Base-by-base conservation (phyloP, 495 filamentous ascomycete genomes). In the Mytilinidion resinicola region DNA sequence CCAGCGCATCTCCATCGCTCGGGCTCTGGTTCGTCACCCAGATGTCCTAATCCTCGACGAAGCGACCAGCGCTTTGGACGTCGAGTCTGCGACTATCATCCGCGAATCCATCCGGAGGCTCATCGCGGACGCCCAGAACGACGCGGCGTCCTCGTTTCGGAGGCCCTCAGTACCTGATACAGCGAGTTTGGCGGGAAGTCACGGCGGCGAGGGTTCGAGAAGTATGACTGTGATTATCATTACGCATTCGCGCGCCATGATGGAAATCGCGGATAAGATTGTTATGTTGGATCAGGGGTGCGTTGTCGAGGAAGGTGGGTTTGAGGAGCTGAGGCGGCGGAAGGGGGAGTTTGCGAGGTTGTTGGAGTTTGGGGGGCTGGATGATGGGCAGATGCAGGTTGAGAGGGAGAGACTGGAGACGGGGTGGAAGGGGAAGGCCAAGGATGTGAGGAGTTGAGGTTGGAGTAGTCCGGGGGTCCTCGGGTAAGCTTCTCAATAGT, bases 11-110 rank as follows among this genome's bases (percentile, higher is more conserved):
- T 82, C 85, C 4, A 91, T 97, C 54, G 90, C 91, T 2, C 74
- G 93, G 1, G 91, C 92, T 4, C 71, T 97, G 1, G 75, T 87
- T 3, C 75, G 89, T 0, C 71, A 77, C 17, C 90, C 90, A 0
- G 76, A 77, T 41, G 69, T 96, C 7, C 67, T 97, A 17, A 79
- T 98, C 0, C 70, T 97, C 11, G 93, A 98, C 59, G 93, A 97
- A 69, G 87, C 91, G 4, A 97, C 93, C 0, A 87, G 83, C 30
- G 84, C 83, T 35, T 71, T 98, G 11, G 93, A 98, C 67, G 76
- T 76, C 0, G 80, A 83, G 57, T 84, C 77, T n/a, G 86, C 88
- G 1, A 80, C 76, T 36, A 72, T 79, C 6, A 79, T 98, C 12
- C 75, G 85, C n/a, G 69, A 78, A 20, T 84, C 85, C 4, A 77